Base-by-base conservation (phyloP, 2,329 filamentous ascomycete species). In the Fusarium protoensiforme region DNA sequence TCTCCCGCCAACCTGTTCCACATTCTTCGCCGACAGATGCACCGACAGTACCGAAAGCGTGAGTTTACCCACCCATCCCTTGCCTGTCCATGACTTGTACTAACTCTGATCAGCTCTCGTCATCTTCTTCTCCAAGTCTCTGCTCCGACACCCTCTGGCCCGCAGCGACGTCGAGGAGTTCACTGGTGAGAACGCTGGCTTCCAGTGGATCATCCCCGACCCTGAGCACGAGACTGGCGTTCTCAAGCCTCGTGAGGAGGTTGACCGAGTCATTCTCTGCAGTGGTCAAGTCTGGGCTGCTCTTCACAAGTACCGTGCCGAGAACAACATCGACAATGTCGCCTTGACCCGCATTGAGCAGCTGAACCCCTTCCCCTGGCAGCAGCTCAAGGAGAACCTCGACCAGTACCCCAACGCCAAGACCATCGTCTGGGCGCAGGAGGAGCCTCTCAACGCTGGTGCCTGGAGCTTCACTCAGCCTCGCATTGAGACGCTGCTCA, bases 21-120 rank as follows among this genome's bases (percentile, higher is more conserved):
- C 85, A 92, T 96, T 76, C 90, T 99, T 73, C 93, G 96, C 82
- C 92, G 96, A 84, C 96, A 99, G 87, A 98, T 99, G 92, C 95
- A 98, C 89, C 92, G 96, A 80, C 96, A 99, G 83, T 99, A 99
- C 93, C 92, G 96, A 86, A 99, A 99, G 89, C 96, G 94, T 96
- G 89, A 91, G 93, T 88, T 51, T 18, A 61, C 11, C 8, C 18
- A 61, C 11, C 8, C 18, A 48, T 73, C 35, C 33, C 35, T 22
- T n/a, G 16, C 29, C 43, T 11, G 27, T 36, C 36, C 24, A 22
- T 4, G 46, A 22, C 22, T 10, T 22, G 31, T 58, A 76, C 77
- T 78, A 71, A 79, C 69, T 39, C 48, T 36, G 8, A 46, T 35
- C 24, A 74, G 94, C 96, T 78, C 91, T 99, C 65, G 89, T 98